Evolutionary conservation across 2,329 filamentous ascomycete species (phyloP), one percentile per base, ranked within the genome.

Genomic region (Trichophaea hybrida): DNA sequence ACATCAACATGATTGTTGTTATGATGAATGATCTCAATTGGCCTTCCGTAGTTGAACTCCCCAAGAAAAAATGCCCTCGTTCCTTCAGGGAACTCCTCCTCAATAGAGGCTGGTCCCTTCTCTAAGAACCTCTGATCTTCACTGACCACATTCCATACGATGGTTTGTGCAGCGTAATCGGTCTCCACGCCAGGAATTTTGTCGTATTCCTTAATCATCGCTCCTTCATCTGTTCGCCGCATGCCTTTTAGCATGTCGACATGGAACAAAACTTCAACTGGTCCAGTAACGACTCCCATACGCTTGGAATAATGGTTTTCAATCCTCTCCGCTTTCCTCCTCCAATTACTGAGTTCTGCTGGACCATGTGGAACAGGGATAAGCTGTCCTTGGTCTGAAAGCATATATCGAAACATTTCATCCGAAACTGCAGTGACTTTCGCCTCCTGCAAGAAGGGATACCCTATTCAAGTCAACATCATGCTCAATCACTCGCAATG

Each of bases 221-320:
- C 87, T 49, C 93, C 93, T 38, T 91, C 84, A 62, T 96, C 89
- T 0, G 86, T 94, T 76, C 94, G 96, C 68, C 80, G 79, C 64
- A 98, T 77, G 24, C 94, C 93, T 72, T 88, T 94, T 58, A 98
- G 80, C 80, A 95, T 93, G 66, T 96, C 86, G 40, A 98, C 89
- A 64, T 94, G 86, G 34, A 96, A 82, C 67, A 97, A 77, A 31
- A 89, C 87, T 69, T 98, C 91, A 5, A 97, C 87, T 24, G 83
- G 76, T 46, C 91, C 89, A 63, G 90, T 89, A 55, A 90, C 79
- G 70, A 94, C 88, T 50, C 88, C 94, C 55, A 98, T 79, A 50
- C 90, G 83, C 74, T 93, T 95, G 74, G 86, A 91, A 74, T 98
- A 96, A 69, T 81, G 83, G 56, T 80, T 84, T 72, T 97, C 91